Evolutionary conservation across 2,329 filamentous ascomycete genomes (phyloP).

Genomic region (Arachnomyces sp.): DNA sequence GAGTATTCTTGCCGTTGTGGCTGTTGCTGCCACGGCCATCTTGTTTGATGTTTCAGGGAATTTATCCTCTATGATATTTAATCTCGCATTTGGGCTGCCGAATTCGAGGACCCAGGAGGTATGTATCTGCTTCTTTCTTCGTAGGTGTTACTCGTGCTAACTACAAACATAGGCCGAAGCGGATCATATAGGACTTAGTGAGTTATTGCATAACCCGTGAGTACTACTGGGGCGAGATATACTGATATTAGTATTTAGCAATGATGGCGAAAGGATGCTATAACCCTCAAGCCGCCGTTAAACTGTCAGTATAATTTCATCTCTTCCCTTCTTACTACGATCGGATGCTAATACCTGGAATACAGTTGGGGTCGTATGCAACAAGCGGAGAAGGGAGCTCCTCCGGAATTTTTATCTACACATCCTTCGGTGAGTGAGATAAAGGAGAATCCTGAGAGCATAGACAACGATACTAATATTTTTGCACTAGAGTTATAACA

Average conservation of each 20-base stretch:
- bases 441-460: no score
- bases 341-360: neutral
- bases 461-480: slow-evolving; percentile 6
- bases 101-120: slow-evolving; percentile 51
- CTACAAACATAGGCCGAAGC: slow-evolving; percentile 42
- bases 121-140: slow-evolving; percentile 6
- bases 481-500: slow-evolving; percentile 38
- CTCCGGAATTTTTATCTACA: slow-evolving; percentile 52
- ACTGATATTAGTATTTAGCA: slow-evolving; percentile 27
- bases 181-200: slow-evolving; percentile 52
- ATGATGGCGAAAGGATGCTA: slow-evolving; percentile 58
- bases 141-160: slow-evolving; percentile 5
- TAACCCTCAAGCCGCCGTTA: slow-evolving; percentile 47
- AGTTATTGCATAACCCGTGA: slow-evolving; percentile 5
- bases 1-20: slow-evolving; percentile 25
- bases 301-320: slow-evolving; percentile 31
- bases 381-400: slow-evolving; percentile 33
- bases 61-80: slow-evolving; percentile 33
- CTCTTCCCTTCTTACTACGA: neutral
- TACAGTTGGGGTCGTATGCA: slow-evolving; percentile 45
- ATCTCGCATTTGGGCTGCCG: slow-evolving; percentile 45
- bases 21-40: slow-evolving; percentile 20
- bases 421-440: slow-evolving; percentile 45
- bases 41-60: slow-evolving; percentile 35
- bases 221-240: neutral